Percentiles rank a stretch among this genome's conserved stretches.
phyloP scores from a whole-genome alignment of 352 stramenopile genomes.

The Pseudoperonospora humuli region DNA sequence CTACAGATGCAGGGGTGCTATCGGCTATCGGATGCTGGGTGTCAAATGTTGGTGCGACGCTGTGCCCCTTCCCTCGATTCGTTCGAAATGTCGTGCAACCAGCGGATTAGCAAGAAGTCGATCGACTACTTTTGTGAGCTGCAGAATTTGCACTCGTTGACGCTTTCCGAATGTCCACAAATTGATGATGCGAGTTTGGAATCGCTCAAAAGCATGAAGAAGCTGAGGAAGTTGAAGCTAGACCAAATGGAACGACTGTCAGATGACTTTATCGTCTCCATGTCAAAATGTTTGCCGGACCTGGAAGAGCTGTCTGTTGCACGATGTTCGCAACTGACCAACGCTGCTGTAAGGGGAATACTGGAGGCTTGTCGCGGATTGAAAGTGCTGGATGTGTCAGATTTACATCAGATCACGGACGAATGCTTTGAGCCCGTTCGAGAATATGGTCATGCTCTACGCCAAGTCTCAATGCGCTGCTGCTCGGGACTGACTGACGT shows the following conservation, averaged over 20 bases:
- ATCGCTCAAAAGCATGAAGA: conserved; percentile 55
- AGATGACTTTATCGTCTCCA: conserved; percentile 41
- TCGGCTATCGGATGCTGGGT: conserved; percentile 57
- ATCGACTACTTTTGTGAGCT: conserved; percentile 72
- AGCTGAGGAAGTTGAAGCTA: conserved; percentile 55
- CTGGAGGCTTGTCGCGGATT: conserved; percentile 53
- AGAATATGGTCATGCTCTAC: conserved; percentile 40
- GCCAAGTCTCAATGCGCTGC: conserved; percentile 46
- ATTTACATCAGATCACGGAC: conserved; percentile 64
- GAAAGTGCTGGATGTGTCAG: conserved; percentile 55
- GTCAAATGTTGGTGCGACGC: conserved; percentile 51
- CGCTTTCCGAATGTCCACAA: conserved; percentile 71
- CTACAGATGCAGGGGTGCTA: conserved; percentile 71
- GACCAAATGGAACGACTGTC: conserved; percentile 72
- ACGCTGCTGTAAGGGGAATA: conserved; percentile 34
- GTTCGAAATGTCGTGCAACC: conserved; percentile 78
- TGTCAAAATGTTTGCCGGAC: conserved; percentile 38
- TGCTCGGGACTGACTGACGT: conserved; percentile 54
- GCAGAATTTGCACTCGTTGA: conserved; percentile 52
- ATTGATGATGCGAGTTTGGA: conserved; percentile 50
- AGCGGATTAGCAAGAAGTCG: conserved; percentile 66
- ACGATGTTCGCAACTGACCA: conserved; percentile 58
- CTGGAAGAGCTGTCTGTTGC: conserved; percentile 67
- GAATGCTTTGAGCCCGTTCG: conserved; percentile 56
- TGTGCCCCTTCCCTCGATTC: conserved; percentile 63